Evolutionary conservation across 2,329 filamentous ascomycete species (phyloP), one percentile per base, ranked within the genome.

Genomic region (Aspergillus unguis): DNA sequence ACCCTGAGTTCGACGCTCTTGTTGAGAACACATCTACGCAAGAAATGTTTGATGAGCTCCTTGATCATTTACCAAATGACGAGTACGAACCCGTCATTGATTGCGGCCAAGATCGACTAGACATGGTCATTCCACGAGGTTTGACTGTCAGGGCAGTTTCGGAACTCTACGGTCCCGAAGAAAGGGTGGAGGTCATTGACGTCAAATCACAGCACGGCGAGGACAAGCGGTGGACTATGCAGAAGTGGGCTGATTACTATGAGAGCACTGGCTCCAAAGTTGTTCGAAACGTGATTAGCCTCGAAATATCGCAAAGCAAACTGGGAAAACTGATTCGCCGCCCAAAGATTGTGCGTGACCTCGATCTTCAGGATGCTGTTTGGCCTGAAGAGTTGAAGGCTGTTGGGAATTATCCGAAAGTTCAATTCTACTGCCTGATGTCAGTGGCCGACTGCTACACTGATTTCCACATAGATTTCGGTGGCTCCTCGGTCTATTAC

Each of bases 381-480:
- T 80, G 77, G 77, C 76, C 78, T 27, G 63, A 70, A 8, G 76
- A 79, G 43, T 60, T 77, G n/a, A 67, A 77, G 62, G 79, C 80
- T 44, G 77, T 80, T 57, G 77, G 77, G 29, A 78, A 83, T 49
- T 82, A 77, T 51, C 82, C 84, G 5, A 81, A 83, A 53, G 85
- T 87, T 6, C 83, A 86, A 54, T 86, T 85, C 62, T 86, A 86
- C 70, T 85, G 83, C 63, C 71, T 87, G 33, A 87, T 87, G 85
- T 87, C 85, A 4, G 84, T 86, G 25, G 82, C 83, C 9, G 84
- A 87, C 66, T 86, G 84, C 67, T 87, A 85, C 59, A 87, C 85
- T 23, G 85, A 87, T 66, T 87, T 87, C 59, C 85, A 87, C 67
- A 85, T 87, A 63, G 85, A 87, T 63, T 87, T 87, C 67, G 85